Evolutionary conservation across 1,284 basidiomycete genomes (phyloP), one percentile per base, ranked within the genome.

Genomic region (Singerocomus inundabilis): DNA sequence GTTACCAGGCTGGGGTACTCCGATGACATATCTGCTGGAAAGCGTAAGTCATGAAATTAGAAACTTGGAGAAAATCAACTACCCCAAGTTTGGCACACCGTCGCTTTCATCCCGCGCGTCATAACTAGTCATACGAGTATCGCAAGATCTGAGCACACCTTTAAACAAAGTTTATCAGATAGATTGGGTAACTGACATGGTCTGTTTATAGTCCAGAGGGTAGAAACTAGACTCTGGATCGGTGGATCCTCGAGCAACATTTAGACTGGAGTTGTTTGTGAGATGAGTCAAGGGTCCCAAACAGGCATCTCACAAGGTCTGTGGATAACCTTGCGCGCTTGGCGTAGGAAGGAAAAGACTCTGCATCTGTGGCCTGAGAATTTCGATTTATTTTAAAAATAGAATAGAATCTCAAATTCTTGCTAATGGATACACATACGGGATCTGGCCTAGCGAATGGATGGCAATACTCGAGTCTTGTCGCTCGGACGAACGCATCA

Each of bases 1-100:
- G 13, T 46, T 13, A 29, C 51, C 33, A 1, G 36, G 38, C 4
- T 48, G 51, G 12, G 40, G 9, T 16, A 42, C 43, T 12, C 43
- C 49, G 38, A 50, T 25, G 31, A 30, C 11, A 37, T 53, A 64
- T 34, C 61, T 63, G 44, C 42, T 12, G 29, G 7, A 38, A 49
- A 40, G 34, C 47, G 30, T 67, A 44, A 63, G 64, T 47, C 34
- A 37, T 34, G 29, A 33, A 32, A 32, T 44, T n/a, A 49, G 39
- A 47, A 47, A 42, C 37, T 44, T 15, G 15, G 42, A 51, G 41
- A 61, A 53, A 50, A 53, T 49, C 26, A 46, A 44, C 36, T 34
- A 64, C 61, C 53, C 44, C 30, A 52, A 34, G 56, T 51, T 49
- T 35, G 49, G 28, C 38, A 11, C 30, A n/a, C 40, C 40, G 4